Evolutionary conservation across 176 grass and related monocot genomes (phyloP).

Genomic region (Phoenix roebelenii): DNA sequence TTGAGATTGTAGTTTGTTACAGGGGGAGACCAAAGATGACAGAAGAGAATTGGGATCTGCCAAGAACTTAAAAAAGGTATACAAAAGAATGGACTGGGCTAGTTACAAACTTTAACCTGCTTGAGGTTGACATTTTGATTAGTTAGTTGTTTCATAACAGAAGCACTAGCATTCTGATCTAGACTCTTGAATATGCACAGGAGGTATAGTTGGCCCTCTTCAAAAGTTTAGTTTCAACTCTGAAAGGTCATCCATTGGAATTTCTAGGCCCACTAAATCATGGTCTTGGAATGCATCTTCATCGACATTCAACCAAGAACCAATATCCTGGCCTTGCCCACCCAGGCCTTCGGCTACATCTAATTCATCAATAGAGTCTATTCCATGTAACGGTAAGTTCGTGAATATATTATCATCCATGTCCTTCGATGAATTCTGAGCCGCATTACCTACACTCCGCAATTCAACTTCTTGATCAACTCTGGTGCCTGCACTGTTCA

Average conservation of each 20-base stretch:
- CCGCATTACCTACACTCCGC: constrained; percentile 1
- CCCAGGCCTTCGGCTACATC: constrained; percentile 39
- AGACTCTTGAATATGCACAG: constrained; percentile 30
- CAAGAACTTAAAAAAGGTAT: constrained; percentile 8
- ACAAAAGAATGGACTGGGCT: constrained; percentile 19
- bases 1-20: constrained; percentile 16
- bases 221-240: constrained; percentile 50
- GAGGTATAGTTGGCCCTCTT: constrained; percentile 1
- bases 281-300: constrained; percentile 33
- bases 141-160: constrained; percentile 18
- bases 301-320: constrained; percentile 38
- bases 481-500: constrained; percentile 7
- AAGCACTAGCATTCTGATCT: constrained; percentile 8
- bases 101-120: constrained; percentile 34
- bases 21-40: constrained; percentile 25
- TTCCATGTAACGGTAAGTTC: constrained; percentile 11
- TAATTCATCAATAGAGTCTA: constrained; percentile 42
- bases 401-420: constrained; percentile 28
- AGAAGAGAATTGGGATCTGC: constrained; percentile 13
- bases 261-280: constrained; percentile 48
- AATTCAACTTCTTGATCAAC: constrained; percentile 23
- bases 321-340: constrained; percentile 48
- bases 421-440: constrained; percentile 16
- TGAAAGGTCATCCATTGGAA: constrained; percentile 54
- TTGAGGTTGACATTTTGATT: constrained; percentile 26